These are phyloP conservation scores for Mycena haematopus DNA, from an alignment of 768 basidiomycete species.

Conservation along the genomic window DNA sequence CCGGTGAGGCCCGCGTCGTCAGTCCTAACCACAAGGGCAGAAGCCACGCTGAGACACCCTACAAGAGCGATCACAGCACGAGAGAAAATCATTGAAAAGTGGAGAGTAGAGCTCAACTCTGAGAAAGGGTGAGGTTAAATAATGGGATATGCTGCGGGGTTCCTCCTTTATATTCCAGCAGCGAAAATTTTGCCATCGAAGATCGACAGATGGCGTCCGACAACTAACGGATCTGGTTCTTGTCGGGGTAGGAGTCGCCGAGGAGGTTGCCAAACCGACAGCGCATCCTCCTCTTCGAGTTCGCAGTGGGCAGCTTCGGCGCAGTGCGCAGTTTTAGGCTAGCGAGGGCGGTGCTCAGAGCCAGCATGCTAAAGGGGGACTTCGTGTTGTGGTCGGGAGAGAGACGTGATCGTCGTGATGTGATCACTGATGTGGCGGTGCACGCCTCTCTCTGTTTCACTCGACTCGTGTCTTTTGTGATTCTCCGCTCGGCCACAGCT, in stretches of 20 bases:
- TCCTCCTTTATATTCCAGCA: slow-evolving; percentile 8
- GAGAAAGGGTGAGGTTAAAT: slow-evolving; percentile 10
- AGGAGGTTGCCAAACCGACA: slow-evolving; percentile 8
- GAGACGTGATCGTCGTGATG: background rate
- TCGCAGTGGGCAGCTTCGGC: slow-evolving; percentile 11
- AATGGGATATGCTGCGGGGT: slow-evolving; percentile 2
- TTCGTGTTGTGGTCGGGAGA: slow-evolving; percentile 2
- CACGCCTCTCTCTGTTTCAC: too few relatives aligned
- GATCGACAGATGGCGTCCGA: slow-evolving; percentile 13
- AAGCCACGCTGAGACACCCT: slow-evolving; percentile 9
- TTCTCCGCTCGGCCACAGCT: too few relatives aligned
- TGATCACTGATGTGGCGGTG: background rate
- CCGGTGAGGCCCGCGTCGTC: slow-evolving; percentile 2
- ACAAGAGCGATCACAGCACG: slow-evolving; percentile 7
- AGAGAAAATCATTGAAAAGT: slow-evolving; percentile 15
- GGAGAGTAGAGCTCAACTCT: slow-evolving; percentile 12
- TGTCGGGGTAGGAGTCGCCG: too few relatives aligned
- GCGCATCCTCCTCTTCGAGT: slow-evolving; percentile 10
- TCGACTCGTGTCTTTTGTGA: too few relatives aligned
- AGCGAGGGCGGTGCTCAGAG: slow-evolving; percentile 3
- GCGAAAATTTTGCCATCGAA: slow-evolving; percentile 7
- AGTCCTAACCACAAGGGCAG: slow-evolving; percentile 19
- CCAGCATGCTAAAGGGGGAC: slow-evolving; percentile 5
- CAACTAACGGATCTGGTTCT: slow-evolving; percentile 11
- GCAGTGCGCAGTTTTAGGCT: slow-evolving; percentile 12